Evolutionary conservation across 2,329 filamentous ascomycete species (phyloP).

Genomic region (Colletotrichum siamense): DNA sequence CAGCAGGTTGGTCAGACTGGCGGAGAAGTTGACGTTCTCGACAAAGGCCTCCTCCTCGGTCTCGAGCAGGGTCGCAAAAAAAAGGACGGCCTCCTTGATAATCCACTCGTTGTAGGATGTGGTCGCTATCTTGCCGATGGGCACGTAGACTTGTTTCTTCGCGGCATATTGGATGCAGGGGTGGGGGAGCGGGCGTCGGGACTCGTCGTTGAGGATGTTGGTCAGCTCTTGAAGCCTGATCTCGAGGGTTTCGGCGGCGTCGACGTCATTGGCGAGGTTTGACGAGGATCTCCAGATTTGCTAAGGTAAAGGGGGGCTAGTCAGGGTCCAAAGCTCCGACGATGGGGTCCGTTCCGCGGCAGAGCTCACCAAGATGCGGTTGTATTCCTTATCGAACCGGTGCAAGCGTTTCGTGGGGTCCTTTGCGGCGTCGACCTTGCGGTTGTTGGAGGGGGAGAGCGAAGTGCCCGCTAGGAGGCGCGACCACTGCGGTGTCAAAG

Average conservation of each 20-base stretch:
- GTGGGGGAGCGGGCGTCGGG: constrained; percentile 85
- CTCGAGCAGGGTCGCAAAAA: constrained; percentile 93
- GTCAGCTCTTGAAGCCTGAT: constrained; percentile 68
- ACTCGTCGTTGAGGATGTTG: constrained; percentile 85
- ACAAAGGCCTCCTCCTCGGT: constrained; percentile 96
- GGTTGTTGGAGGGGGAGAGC: constrained; percentile 59
- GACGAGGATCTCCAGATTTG: constrained; percentile 65
- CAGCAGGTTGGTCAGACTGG: constrained; percentile 85
- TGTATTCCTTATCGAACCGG: constrained; percentile 72
- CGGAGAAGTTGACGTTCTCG: constrained; percentile 83
- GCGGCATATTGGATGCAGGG: constrained; percentile 90
- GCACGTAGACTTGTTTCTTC: constrained; percentile 86
- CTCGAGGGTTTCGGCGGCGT: constrained; percentile 68
- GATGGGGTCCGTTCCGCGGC: background rate
- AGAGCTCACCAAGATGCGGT: constrained; percentile 60
- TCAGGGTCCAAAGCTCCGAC: background rate
- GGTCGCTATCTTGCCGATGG: constrained; percentile 87
- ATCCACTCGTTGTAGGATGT: constrained; percentile 85
- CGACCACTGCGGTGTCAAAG: constrained; percentile 58
- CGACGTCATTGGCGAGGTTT: constrained; percentile 64
- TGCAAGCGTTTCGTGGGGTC: constrained; percentile 69
- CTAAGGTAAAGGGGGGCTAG: background rate
- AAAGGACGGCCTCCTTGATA: constrained; percentile 81
- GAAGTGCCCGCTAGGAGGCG: constrained; percentile 68
- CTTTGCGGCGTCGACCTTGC: constrained; percentile 61